Conservation (phyloP, 129 eudicot genomes). For the Pseudognaphalium luteoalbum region DNA sequence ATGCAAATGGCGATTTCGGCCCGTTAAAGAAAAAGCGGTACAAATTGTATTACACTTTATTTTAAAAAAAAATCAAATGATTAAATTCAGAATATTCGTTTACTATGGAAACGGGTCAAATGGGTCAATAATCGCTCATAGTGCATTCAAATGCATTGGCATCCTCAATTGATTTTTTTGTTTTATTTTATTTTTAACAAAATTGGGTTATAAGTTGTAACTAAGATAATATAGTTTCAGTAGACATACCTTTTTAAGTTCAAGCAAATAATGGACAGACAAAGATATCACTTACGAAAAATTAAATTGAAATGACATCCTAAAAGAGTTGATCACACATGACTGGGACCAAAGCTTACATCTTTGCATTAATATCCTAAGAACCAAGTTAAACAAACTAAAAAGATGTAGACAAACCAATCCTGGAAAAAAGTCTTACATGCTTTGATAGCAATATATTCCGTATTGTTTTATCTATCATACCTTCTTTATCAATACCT, state of each 20-base stretch:
- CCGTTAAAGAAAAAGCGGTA: too few relatives aligned
- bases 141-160: neutral
- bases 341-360: too few relatives aligned
- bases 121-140: neutral
- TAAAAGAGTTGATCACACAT: neutral
- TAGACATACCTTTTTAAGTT: neutral
- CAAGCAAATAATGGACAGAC: too few relatives aligned
- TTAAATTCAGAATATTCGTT: neutral
- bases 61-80: neutral
- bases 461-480: slow-evolving; percentile 12
- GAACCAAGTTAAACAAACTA: neutral
- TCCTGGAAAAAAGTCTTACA: neutral
- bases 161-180: neutral
- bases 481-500: neutral
- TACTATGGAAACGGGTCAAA: neutral
- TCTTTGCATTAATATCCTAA: neutral
- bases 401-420: neutral
- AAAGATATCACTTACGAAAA: too few relatives aligned
- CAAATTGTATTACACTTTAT: too few relatives aligned
- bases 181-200: too few relatives aligned
- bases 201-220: neutral
- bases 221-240: neutral
- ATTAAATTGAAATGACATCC: neutral
- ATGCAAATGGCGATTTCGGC: too few relatives aligned
- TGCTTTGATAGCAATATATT: neutral